Percentiles rank a stretch among this genome's conserved stretches.
Evolutionary conservation across 2,329 filamentous ascomycete species (phyloP).

Genomic region (Neonectria neomacrospora): DNA sequence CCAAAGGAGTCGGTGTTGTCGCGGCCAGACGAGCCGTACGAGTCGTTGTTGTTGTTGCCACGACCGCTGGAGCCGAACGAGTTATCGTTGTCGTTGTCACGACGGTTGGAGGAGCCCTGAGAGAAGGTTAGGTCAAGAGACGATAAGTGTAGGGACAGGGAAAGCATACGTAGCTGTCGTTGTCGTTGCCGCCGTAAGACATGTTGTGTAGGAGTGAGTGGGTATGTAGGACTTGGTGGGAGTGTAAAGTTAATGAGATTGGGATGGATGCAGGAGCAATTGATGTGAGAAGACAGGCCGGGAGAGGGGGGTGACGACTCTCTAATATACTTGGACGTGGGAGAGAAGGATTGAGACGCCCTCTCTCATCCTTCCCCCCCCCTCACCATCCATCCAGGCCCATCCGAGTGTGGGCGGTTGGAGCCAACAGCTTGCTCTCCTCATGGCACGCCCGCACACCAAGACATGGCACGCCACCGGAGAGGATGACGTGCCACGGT

Average conservation of each 20-base stretch:
- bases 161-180: constrained; percentile 29
- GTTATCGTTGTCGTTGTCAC: constrained; percentile 23
- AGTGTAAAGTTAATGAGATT: not conserved
- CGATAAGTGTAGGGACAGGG: not conserved
- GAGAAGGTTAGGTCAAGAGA: constrained; percentile 11
- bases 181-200: constrained; percentile 56
- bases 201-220: constrained; percentile 48
- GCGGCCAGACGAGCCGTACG: constrained; percentile 33
- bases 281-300: not conserved
- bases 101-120: constrained; percentile 31
- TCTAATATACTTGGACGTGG: constrained; percentile 5
- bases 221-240: not conserved
- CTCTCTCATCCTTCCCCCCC: not conserved
- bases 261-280: not conserved
- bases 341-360: not conserved
- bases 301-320: not conserved
- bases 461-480: constrained; percentile 18
- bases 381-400: not conserved
- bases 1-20: constrained; percentile 18
- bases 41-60: constrained; percentile 39
- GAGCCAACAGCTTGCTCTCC: constrained; percentile 19
- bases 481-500: constrained; percentile 40
- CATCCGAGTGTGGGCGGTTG: constrained; percentile 25
- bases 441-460: constrained; percentile 1
- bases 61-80: constrained; percentile 30